Evolutionary conservation across 1,284 basidiomycete species (phyloP).

Genomic region (Trichosporon ovoides): DNA sequence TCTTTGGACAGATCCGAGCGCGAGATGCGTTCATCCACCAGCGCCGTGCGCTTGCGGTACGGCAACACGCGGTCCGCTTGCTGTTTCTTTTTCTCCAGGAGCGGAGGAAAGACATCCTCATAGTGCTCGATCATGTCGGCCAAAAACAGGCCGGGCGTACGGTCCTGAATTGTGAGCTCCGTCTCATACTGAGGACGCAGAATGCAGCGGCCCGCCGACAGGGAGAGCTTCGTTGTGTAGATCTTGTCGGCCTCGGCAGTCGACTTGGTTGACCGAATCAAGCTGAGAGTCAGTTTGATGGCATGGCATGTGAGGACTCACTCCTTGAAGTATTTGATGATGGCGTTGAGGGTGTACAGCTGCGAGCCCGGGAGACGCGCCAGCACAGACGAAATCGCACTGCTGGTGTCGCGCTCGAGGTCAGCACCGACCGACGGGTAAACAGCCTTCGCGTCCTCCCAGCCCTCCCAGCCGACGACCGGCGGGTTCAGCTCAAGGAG

Average conservation of each 20-base stretch:
- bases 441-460: constrained; percentile 78
- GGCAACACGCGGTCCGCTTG: constrained; percentile 78
- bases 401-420: constrained; percentile 58
- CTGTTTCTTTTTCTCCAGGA: constrained; percentile 74
- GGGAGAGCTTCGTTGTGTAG: constrained; percentile 76
- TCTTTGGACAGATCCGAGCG: constrained; percentile 54
- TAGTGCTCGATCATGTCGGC: constrained; percentile 79
- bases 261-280: constrained; percentile 63
- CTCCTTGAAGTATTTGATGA: constrained; percentile 72
- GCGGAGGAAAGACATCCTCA: constrained; percentile 66
- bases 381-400: constrained; percentile 64
- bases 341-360: constrained; percentile 70
- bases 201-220: constrained; percentile 77
- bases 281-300: constrained; percentile 47
- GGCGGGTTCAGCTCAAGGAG: constrained; percentile 78
- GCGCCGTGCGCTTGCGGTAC: constrained; percentile 75
- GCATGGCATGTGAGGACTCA: constrained; percentile 49
- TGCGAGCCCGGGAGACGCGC: constrained; percentile 72
- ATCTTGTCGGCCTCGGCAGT: constrained; percentile 63
- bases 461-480: constrained; percentile 68
- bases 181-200: constrained; percentile 76
- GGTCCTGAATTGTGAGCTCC: constrained; percentile 76
- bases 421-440: constrained; percentile 68
- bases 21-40: constrained; percentile 74
- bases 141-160: constrained; percentile 72